phyloP scores from a whole-genome alignment of 1,284 basidiomycete genomes.

The Malassezia nana region DNA sequence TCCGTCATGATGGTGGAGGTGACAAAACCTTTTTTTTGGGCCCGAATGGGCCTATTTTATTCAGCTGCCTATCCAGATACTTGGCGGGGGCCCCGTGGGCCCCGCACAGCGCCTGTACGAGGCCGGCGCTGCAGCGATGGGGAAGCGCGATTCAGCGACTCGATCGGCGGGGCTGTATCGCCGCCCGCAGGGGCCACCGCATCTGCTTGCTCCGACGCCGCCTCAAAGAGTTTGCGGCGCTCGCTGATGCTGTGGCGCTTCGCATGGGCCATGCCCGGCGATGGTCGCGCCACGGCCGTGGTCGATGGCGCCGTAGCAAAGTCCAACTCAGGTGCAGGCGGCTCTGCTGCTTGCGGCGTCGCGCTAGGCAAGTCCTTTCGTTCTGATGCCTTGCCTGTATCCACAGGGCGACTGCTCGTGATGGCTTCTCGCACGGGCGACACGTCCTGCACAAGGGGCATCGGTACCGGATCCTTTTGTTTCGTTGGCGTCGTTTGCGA shows the following conservation, averaged over 20 bases:
- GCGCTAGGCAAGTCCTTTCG: too few relatives aligned
- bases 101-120: not conserved
- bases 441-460: too few relatives aligned
- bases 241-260: slow-evolving; percentile 1
- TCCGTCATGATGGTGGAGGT: not conserved
- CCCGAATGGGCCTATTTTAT: not conserved
- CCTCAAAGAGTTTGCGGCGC: not conserved
- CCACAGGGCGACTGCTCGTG: too few relatives aligned
- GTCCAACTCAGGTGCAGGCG: not conserved
- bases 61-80: not conserved
- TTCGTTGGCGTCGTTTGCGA: not conserved
- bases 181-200: not conserved
- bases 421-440: too few relatives aligned
- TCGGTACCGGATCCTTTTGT: too few relatives aligned
- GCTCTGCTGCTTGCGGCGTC: not conserved
- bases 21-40: not conserved
- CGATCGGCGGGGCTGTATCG: not conserved
- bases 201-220: not conserved
- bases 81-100: slow-evolving; percentile 3
- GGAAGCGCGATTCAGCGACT: not conserved
- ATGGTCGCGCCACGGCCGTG: not conserved
- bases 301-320: not conserved
- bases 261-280: not conserved
- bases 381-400: too few relatives aligned
- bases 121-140: not conserved